Base-by-base conservation (phyloP, 805 yeast genomes). In the Kodamaea lidongshanica region DNA sequence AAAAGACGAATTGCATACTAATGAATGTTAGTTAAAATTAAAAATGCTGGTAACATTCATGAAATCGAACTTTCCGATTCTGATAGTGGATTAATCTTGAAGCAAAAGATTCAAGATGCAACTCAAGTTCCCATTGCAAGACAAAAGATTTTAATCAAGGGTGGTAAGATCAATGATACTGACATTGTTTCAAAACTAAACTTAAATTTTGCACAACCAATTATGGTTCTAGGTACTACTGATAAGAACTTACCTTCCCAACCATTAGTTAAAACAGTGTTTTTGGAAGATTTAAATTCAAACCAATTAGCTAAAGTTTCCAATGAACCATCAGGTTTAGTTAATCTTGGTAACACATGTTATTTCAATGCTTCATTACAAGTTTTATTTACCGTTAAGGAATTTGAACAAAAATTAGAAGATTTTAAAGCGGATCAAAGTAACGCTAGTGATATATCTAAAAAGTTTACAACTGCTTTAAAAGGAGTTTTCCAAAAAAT, bases 171-270 rank as follows among this genome's bases (percentile, higher is more conserved):
- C 46, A 68, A 70, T 33, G 89, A 86, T 56, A 88, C 81, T 37
- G 61, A 60, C n/a, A 61, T 66, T 21, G 56, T 84, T 31, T 49
- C 61, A 7, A 43, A 58, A 4, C 64, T 81, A 30, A 70, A 66
- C 15, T 50, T 88, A 39, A 82, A 80, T 46, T 66, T 73, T 13
- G 74, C 73, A 19, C 83, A 80, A 42, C 64, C 74, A 9, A 65
- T 89, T 13, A 83, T 92, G 95, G 84, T 92, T 34, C 66, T 92
- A 34, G 99, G 99, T 14, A 80, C 96, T 1, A 89, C 95, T 2
- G 92, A 82, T 33, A 65, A 70, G 34, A 73, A 70, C 34, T 58
- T 76, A 31, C 74, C 71, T 19, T 32, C 46, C 3, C 68, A 71
- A 19, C 83, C 83, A 9, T 65, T 65, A 9, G 68, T 62, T 8